Percentiles rank a stretch among this genome's conserved stretches.
These are phyloP conservation scores for Fusarium proliferatum DNA, from an alignment of 2,329 filamentous ascomycete species.

Conservation along the genomic window DNA sequence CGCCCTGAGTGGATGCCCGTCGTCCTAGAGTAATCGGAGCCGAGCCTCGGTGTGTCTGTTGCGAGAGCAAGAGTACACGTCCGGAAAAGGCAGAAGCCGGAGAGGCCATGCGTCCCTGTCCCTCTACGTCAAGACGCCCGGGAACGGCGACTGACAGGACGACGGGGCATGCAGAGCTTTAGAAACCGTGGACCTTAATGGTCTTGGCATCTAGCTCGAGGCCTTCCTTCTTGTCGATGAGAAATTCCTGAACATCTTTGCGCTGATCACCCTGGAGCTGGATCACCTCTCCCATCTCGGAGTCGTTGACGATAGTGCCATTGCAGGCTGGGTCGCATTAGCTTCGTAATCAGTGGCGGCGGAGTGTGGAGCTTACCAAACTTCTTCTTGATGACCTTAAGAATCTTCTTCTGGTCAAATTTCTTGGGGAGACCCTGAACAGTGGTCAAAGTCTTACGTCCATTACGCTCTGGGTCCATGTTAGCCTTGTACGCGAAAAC, in stretches of 20 bases:
- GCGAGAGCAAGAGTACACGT: conserved; percentile 37
- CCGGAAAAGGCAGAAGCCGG: conserved; percentile 47
- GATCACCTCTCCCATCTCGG: conserved; percentile 98
- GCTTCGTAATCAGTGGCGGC: neutral
- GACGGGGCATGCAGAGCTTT: conserved; percentile 55
- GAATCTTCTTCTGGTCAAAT: conserved; percentile 99
- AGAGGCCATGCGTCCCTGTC: conserved; percentile 49
- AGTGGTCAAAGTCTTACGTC: conserved; percentile 99
- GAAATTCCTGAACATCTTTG: conserved; percentile 98
- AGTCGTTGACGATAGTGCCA: conserved; percentile 98
- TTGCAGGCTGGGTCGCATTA: conserved; percentile 79
- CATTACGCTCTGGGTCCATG: conserved; percentile 87
- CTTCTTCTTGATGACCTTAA: conserved; percentile 99
- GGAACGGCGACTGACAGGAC: conserved; percentile 51
- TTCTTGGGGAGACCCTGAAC: conserved; percentile 99
- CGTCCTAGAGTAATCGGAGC: conserved; percentile 48
- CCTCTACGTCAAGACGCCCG: conserved; percentile 48
- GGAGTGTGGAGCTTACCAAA: conserved; percentile 74
- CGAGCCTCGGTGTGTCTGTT: conserved; percentile 48
- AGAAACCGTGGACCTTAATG: conserved; percentile 83
- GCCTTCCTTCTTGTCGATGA: conserved; percentile 94
- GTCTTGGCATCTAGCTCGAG: conserved; percentile 94
- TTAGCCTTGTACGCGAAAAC: conserved; percentile 12
- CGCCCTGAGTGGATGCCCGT: conserved; percentile 48
- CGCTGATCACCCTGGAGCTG: conserved; percentile 99